Conservation (phyloP, 768 basidiomycete genomes). For the Lentinula sp. region DNA sequence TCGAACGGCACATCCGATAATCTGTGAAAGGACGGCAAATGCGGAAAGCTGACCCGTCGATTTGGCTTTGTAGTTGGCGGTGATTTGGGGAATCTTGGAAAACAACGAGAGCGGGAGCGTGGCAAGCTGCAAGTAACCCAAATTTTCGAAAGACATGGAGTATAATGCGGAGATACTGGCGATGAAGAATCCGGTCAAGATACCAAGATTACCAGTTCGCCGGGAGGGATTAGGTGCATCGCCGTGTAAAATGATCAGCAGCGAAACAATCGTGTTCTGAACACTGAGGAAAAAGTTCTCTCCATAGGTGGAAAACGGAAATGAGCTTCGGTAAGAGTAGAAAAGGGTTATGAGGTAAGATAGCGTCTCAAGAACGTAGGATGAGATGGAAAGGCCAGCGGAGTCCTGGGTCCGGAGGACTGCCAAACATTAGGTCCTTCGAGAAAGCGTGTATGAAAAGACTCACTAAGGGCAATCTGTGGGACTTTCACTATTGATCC, state of each 20-base stretch:
- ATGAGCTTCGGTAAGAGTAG: conserved; percentile 79
- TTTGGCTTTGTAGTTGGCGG: conserved; percentile 63
- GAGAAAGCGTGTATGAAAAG: neutral
- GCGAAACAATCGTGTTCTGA: conserved; percentile 83
- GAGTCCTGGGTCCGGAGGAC: conserved; percentile 74
- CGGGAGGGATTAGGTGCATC: neutral
- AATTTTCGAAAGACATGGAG: conserved; percentile 35
- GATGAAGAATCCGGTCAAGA: conserved; percentile 13
- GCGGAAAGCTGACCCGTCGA: conserved; percentile 93
- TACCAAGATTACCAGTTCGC: neutral
- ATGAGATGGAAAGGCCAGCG: conserved; percentile 78
- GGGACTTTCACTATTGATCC: conserved; percentile 96
- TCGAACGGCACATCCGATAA: conserved; percentile 84
- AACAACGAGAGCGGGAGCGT: conserved; percentile 90
- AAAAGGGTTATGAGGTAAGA: conserved; percentile 86
- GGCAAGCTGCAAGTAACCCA: conserved; percentile 74
- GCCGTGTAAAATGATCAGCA: conserved; percentile 70
- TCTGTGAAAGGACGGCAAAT: conserved; percentile 84
- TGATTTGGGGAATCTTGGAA: conserved; percentile 93
- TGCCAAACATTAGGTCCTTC: conserved; percentile 19
- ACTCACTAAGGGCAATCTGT: conserved; percentile 72
- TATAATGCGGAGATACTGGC: conserved; percentile 13
- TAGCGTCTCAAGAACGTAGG: conserved; percentile 87
- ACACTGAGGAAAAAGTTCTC: conserved; percentile 92
- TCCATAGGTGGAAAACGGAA: conserved; percentile 98